These are phyloP conservation scores for Sicyos baderoa DNA, from an alignment of 306 rosid species.

Conservation along the genomic window DNA sequence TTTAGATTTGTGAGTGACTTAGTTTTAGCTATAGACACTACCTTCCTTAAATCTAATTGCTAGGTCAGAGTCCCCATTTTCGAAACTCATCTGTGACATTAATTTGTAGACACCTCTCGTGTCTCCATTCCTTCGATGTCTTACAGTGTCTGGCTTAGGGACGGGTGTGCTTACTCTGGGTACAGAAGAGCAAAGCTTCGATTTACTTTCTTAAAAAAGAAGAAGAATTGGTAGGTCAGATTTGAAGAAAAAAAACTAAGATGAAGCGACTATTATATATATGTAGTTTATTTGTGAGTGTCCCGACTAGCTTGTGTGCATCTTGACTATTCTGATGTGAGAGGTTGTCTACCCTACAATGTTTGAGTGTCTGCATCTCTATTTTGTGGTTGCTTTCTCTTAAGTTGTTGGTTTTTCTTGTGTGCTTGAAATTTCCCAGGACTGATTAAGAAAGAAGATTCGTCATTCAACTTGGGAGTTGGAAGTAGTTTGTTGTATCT, in stretches of 20 bases:
- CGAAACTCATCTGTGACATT: too few species aligned
- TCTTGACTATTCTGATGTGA: too few species aligned
- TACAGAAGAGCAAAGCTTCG: too few species aligned
- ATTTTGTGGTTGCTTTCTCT: neutral
- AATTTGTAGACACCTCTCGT: too few species aligned
- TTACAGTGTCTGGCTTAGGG: too few species aligned
- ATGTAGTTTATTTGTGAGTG: too few species aligned
- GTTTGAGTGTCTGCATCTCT: neutral
- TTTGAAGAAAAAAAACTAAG: neutral
- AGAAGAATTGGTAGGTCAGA: neutral
- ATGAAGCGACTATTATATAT: neutral
- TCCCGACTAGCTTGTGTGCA: too few species aligned
- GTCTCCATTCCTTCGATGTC: too few species aligned
- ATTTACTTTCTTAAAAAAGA: too few species aligned
- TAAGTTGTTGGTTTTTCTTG: neutral
- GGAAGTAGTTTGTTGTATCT: conserved; percentile 65
- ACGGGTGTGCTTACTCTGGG: too few species aligned
- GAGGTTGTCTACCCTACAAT: too few species aligned
- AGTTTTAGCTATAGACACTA: neutral
- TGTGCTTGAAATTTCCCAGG: conserved; percentile 30
- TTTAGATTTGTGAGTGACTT: neutral
- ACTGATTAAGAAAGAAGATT: conserved; percentile 26
- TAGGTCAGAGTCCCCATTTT: too few species aligned
- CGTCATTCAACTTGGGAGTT: conserved; percentile 70
- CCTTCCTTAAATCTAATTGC: neutral